phyloP scores from a whole-genome alignment of 768 basidiomycete genomes.

The Suillus ampliporus region DNA sequence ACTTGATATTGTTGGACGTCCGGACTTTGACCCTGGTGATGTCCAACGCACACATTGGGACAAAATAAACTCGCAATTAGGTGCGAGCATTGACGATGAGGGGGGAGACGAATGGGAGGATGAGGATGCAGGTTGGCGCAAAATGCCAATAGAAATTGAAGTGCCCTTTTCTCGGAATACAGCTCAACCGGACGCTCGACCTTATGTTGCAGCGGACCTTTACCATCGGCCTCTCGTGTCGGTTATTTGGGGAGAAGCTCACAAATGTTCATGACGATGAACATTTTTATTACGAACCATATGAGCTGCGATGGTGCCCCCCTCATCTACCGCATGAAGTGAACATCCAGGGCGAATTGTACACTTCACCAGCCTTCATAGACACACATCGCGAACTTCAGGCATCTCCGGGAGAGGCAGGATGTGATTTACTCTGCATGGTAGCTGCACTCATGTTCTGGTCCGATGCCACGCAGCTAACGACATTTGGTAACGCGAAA shows the following conservation, averaged over 20 bases:
- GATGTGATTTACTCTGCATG: constrained; percentile 17
- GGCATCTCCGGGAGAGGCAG: constrained; percentile 16
- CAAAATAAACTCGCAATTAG: constrained; percentile 6
- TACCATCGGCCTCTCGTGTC: constrained; percentile 20
- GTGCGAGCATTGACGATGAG: not conserved
- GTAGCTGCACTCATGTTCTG: constrained; percentile 34
- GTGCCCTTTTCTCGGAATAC: constrained; percentile 17
- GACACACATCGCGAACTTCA: constrained; percentile 21
- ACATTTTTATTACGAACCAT: constrained; percentile 20
- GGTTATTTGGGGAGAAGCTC: constrained; percentile 23
- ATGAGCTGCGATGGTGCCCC: constrained; percentile 5
- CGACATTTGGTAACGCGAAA: constrained; percentile 30
- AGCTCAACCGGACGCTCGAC: constrained; percentile 4
- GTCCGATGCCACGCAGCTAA: constrained; percentile 39
- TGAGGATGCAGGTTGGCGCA: constrained; percentile 23
- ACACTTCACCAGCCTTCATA: constrained; percentile 19
- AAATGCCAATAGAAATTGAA: constrained; percentile 12
- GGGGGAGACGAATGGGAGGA: constrained; percentile 12
- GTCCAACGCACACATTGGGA: constrained; percentile 8
- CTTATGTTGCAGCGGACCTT: constrained; percentile 16
- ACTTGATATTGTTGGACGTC: constrained; percentile 14
- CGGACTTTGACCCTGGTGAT: constrained; percentile 11
- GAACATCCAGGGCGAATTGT: constrained; percentile 23
- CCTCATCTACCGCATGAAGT: not conserved
- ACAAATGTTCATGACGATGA: constrained; percentile 11